A percentile compares a stretch with the other conserved stretches of the same genome.
Evolutionary conservation across 352 stramenopile genomes (phyloP).

Genomic region (Globisporangium recalcitrans): DNA sequence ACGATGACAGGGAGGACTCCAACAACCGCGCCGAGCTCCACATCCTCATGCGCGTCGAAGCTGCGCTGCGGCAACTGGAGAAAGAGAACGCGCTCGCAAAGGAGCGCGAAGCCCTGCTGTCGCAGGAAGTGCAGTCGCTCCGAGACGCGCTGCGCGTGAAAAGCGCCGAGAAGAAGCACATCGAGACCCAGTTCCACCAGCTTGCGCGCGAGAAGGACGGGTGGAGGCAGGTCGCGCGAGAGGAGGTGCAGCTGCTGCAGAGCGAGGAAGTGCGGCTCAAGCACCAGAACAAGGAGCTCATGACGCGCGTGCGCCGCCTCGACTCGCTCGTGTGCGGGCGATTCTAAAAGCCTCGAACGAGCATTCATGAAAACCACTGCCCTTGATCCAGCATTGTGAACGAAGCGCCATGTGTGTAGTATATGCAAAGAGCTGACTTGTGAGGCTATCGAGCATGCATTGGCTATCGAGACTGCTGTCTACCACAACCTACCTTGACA

Average conservation of each 20-base stretch:
- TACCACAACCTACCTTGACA: too few relatives aligned
- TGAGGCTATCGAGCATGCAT: too few relatives aligned
- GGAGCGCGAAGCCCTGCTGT: conserved; percentile 41
- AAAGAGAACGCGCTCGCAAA: conserved; percentile 52
- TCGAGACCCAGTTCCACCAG: conserved; percentile 37
- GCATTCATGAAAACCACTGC: too few relatives aligned
- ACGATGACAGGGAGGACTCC: conserved; percentile 18
- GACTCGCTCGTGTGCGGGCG: conserved; percentile 73
- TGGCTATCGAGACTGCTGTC: too few relatives aligned
- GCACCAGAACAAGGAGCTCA: conserved; percentile 67
- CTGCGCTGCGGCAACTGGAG: conserved; percentile 63
- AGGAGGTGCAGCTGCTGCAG: conserved; percentile 60
- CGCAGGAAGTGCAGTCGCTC: conserved; percentile 49
- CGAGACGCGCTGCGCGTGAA: conserved; percentile 47
- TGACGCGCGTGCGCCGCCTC: conserved; percentile 65
- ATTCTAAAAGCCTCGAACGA: conserved; percentile 30
- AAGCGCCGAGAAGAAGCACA: conserved; percentile 51
- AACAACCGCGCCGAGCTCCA: conserved; percentile 39
- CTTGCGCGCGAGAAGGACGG: conserved; percentile 42
- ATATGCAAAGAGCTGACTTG: neutral
- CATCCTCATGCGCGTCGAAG: conserved; percentile 69
- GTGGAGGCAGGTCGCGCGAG: conserved; percentile 53
- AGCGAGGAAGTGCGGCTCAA: conserved; percentile 54
- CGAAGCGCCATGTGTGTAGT: too few relatives aligned
- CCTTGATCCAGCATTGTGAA: neutral